Evolutionary conservation across 129 eudicot genomes (phyloP).

Genomic region (Saposhnikovia divaricata): DNA sequence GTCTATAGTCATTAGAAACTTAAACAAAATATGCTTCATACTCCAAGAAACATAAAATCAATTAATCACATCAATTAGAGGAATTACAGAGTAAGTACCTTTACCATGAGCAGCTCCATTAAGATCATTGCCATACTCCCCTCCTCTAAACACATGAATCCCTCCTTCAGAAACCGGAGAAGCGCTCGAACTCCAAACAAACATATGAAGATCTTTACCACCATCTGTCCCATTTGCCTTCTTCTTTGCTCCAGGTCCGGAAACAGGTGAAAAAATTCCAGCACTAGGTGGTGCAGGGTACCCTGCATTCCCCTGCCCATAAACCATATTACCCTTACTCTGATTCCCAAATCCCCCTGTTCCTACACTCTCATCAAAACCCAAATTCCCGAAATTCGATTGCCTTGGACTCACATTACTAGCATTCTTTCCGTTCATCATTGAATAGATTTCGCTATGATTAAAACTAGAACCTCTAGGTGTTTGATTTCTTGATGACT

Average conservation of each 20-base stretch:
- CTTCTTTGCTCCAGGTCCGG: constrained; percentile 38
- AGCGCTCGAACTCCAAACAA: constrained; percentile 89
- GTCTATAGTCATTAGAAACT: background rate
- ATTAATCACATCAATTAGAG: background rate
- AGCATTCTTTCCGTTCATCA: constrained; percentile 42
- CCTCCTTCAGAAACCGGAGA: constrained; percentile 88
- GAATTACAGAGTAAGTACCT: constrained; percentile 26
- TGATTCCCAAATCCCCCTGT: constrained; percentile 15
- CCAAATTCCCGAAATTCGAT: constrained; percentile 58
- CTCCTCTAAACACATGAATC: constrained; percentile 74
- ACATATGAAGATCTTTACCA: constrained; percentile 79
- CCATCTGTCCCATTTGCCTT: constrained; percentile 38
- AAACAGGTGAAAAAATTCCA: constrained; percentile 71
- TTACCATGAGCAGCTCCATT: constrained; percentile 51
- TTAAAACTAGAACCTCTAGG: constrained; percentile 45
- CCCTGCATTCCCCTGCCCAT: constrained; percentile 48
- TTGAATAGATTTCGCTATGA: constrained; percentile 37
- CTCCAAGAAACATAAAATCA: background rate
- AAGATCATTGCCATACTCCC: constrained; percentile 57
- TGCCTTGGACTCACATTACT: constrained; percentile 56
- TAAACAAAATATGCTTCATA: background rate
- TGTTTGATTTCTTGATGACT: constrained; percentile 43
- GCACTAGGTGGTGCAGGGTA: constrained; percentile 68
- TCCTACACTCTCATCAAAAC: constrained; percentile 56
- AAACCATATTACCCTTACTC: constrained; percentile 20